Percentiles rank a stretch among this genome's conserved stretches.
These are phyloP conservation scores for Cladophialophora psammophila DNA, from an alignment of 2,329 filamentous ascomycete genomes.

Conservation along the genomic window DNA sequence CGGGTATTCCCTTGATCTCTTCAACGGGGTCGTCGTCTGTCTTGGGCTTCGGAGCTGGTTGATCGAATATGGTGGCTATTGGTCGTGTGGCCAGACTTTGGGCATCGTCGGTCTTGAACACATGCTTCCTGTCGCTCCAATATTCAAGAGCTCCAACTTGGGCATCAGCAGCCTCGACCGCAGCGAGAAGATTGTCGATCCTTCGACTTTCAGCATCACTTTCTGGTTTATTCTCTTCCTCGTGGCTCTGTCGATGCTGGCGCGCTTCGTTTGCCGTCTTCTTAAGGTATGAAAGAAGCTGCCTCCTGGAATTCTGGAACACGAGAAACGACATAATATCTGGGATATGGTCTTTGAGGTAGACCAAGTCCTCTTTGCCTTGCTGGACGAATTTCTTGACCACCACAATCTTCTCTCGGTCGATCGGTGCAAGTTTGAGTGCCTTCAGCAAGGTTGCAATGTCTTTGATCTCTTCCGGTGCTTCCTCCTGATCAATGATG, in stretches of 20 bases:
- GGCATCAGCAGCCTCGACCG: slow-evolving; percentile 77
- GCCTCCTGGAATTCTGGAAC: slow-evolving; percentile 84
- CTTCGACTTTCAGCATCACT: slow-evolving; percentile 58
- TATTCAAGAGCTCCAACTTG: slow-evolving; percentile 84
- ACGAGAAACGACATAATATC: slow-evolving; percentile 86
- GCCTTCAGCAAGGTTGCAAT: slow-evolving; percentile 73
- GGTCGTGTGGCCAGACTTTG: slow-evolving; percentile 28
- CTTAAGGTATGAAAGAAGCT: slow-evolving; percentile 75
- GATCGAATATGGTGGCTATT: slow-evolving; percentile 36
- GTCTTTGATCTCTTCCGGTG: slow-evolving; percentile 65
- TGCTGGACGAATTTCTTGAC: slow-evolving; percentile 82
- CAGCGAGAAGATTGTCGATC: slow-evolving; percentile 74
- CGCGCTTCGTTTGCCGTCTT: slow-evolving; percentile 65
- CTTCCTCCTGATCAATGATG: slow-evolving; percentile 53
- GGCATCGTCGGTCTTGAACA: slow-evolving; percentile 37
- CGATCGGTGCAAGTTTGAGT: slow-evolving; percentile 75
- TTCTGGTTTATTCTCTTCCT: slow-evolving; percentile 50
- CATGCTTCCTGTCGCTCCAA: slow-evolving; percentile 73
- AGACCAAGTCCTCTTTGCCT: slow-evolving; percentile 75
- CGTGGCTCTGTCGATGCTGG: slow-evolving; percentile 58
- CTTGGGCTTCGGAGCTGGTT: slow-evolving; percentile 25
- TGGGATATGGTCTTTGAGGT: slow-evolving; percentile 79
- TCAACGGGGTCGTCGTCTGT: slow-evolving; percentile 38
- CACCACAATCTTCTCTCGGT: slow-evolving; percentile 88
- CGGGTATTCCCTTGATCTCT: slow-evolving; percentile 70